Evolutionary conservation across 2,329 filamentous ascomycete genomes (phyloP).

Genomic region (Hymenoscyphus fraxineus): DNA sequence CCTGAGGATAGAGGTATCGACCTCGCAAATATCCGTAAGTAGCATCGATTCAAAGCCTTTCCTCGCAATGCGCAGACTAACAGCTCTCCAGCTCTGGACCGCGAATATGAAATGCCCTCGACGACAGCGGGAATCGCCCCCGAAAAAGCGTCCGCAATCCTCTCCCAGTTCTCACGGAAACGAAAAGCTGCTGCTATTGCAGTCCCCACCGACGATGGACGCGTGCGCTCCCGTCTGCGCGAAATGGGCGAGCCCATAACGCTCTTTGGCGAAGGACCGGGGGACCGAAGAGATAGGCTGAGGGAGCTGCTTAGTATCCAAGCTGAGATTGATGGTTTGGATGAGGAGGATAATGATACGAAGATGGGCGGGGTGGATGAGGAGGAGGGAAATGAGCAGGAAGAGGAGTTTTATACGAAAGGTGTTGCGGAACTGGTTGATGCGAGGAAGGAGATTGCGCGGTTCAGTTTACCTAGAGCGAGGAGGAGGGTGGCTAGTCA

Average conservation of each 20-base stretch:
- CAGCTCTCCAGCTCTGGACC: constrained; percentile 57
- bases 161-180: constrained; percentile 80
- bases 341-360: constrained; percentile 58
- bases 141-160: constrained; percentile 34
- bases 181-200: constrained; percentile 82
- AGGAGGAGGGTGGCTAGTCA: constrained; percentile 74
- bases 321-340: constrained; percentile 55
- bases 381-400: constrained; percentile 60
- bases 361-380: constrained; percentile 51
- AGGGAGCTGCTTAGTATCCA: constrained; percentile 75
- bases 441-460: constrained; percentile 74
- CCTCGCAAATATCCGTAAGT: constrained; percentile 60
- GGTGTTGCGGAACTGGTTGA: constrained; percentile 71
- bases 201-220: constrained; percentile 89
- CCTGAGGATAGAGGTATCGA: constrained; percentile 54
- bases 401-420: constrained; percentile 93
- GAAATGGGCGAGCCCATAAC: constrained; percentile 92
- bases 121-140: constrained; percentile 32
- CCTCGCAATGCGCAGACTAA: constrained; percentile 25
- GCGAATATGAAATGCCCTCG: constrained; percentile 60
- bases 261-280: constrained; percentile 84
- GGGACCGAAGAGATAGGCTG: constrained; percentile 80
- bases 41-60: neutral
- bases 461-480: constrained; percentile 78
- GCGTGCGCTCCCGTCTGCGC: constrained; percentile 75